Percentiles rank a stretch among this genome's conserved stretches.
Evolutionary conservation across 2,329 filamentous ascomycete genomes (phyloP).

Genomic region (Fusarium sp.): DNA sequence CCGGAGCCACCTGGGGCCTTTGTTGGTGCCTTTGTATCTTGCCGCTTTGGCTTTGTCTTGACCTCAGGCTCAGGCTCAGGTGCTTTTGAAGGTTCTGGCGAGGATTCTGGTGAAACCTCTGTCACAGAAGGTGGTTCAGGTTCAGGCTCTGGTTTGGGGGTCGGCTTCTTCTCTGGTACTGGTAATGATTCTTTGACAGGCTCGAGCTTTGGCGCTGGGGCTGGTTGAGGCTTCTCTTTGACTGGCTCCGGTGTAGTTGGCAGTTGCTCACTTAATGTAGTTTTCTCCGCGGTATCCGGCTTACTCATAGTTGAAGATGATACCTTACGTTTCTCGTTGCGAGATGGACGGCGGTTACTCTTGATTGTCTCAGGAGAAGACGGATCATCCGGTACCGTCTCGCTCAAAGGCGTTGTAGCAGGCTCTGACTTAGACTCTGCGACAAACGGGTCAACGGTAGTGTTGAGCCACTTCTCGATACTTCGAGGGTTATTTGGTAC

Average conservation of each 20-base stretch:
- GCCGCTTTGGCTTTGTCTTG: constrained; percentile 39
- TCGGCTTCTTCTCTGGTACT: constrained; percentile 25
- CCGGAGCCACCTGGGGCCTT: constrained; percentile 50
- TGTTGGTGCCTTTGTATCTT: constrained; percentile 35
- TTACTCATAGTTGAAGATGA: constrained; percentile 43
- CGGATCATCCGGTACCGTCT: constrained; percentile 26
- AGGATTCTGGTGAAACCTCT: constrained; percentile 22
- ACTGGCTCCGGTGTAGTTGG: constrained; percentile 15
- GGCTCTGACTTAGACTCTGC: constrained; percentile 54
- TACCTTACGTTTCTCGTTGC: constrained; percentile 38
- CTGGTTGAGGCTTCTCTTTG: constrained; percentile 19
- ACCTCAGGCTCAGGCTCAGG: constrained; percentile 17
- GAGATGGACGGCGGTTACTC: constrained; percentile 45
- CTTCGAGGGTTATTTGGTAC: constrained; percentile 69
- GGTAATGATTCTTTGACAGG: constrained; percentile 29
- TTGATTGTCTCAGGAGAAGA: constrained; percentile 42
- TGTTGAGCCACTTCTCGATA: constrained; percentile 75
- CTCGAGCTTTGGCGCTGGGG: constrained; percentile 23
- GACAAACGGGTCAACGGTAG: constrained; percentile 73
- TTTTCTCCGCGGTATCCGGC: constrained; percentile 35
- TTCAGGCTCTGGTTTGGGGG: constrained; percentile 16
- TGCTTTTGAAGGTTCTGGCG: constrained; percentile 23
- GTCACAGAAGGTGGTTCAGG: constrained; percentile 11
- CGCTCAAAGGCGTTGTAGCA: constrained; percentile 25
- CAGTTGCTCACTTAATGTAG: constrained; percentile 15